phyloP scores from a whole-genome alignment of 2,329 filamentous ascomycete genomes.

The Neopestalotiopsis sp. region DNA sequence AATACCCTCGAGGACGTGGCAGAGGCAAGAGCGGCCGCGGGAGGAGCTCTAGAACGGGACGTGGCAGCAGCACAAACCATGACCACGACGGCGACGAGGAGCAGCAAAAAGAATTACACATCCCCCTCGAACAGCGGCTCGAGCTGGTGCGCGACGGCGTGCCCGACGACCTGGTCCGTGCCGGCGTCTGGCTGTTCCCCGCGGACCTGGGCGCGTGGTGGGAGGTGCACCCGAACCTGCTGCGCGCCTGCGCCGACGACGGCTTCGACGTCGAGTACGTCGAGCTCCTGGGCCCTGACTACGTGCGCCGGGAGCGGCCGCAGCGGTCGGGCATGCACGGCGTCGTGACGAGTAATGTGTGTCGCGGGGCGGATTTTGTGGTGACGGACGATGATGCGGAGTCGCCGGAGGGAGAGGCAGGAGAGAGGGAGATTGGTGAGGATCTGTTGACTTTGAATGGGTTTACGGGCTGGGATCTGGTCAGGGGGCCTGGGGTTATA shows the following conservation, averaged over 20 bases:
- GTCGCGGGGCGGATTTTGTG: slow-evolving; percentile 16
- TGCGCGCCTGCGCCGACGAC: background rate
- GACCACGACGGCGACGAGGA: background rate
- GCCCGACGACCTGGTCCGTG: background rate
- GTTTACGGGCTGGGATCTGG: background rate
- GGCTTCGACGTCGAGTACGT: slow-evolving; percentile 15
- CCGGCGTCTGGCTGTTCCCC: slow-evolving; percentile 16
- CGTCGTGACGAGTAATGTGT: slow-evolving; percentile 16
- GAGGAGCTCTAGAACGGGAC: background rate
- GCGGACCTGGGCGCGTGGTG: slow-evolving; percentile 11
- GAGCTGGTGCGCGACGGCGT: background rate
- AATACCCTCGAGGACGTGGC: background rate
- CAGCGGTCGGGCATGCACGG: slow-evolving; percentile 9
- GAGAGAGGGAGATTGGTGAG: background rate
- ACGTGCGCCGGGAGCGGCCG: background rate
- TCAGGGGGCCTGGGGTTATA: background rate
- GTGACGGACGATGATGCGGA: background rate
- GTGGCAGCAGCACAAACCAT: too few species aligned
- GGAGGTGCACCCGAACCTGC: background rate
- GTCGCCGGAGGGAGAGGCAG: background rate
- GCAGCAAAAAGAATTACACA: background rate
- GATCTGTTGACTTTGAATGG: background rate
- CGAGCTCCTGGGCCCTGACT: slow-evolving; percentile 13
- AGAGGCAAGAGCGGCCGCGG: background rate
- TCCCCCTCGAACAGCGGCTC: slow-evolving; percentile 8